A percentile compares a stretch with the other conserved stretches of the same genome.
Conservation (phyloP, 2,329 filamentous ascomycete genomes). For the Alternaria sp. region DNA sequence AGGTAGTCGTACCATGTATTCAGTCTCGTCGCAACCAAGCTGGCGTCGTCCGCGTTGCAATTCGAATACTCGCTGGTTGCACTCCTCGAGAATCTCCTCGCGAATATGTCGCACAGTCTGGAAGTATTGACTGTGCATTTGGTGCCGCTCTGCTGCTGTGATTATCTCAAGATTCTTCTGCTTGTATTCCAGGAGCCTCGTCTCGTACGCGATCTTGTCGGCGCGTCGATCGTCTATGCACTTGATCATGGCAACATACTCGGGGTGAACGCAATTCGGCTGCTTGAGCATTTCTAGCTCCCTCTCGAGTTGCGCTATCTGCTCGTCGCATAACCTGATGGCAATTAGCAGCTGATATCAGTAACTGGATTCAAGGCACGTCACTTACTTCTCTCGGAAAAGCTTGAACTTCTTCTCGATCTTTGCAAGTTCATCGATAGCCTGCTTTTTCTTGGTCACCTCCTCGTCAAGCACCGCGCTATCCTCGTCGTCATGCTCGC, state of each 20-base stretch:
- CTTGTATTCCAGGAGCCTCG: slow-evolving; percentile 77
- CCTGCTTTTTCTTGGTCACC: slow-evolving; percentile 79
- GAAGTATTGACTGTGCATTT: slow-evolving; percentile 90
- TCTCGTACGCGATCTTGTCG: slow-evolving; percentile 79
- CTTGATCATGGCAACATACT: slow-evolving; percentile 89
- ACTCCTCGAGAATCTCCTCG: slow-evolving; percentile 78
- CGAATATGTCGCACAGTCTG: slow-evolving; percentile 85
- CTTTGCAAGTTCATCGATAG: slow-evolving; percentile 78
- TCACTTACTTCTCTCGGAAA: slow-evolving; percentile 78
- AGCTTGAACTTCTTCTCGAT: slow-evolving; percentile 90
- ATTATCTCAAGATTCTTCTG: slow-evolving; percentile 73
- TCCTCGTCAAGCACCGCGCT: slow-evolving; percentile 50
- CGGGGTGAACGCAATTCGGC: slow-evolving; percentile 77
- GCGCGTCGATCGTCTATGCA: slow-evolving; percentile 84
- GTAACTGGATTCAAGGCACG: neutral
- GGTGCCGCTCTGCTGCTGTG: slow-evolving; percentile 81
- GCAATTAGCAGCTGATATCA: slow-evolving; percentile 29
- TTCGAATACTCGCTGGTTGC: slow-evolving; percentile 91
- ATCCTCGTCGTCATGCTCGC: slow-evolving; percentile 57
- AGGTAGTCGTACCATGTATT: slow-evolving; percentile 84
- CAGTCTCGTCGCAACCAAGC: slow-evolving; percentile 78
- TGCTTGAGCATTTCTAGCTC: slow-evolving; percentile 69
- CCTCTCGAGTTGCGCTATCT: slow-evolving; percentile 79
- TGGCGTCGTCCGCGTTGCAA: slow-evolving; percentile 89
- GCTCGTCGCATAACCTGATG: slow-evolving; percentile 85